Conservation (phyloP, 768 basidiomycete species). For the Serpula lacrymans region DNA sequence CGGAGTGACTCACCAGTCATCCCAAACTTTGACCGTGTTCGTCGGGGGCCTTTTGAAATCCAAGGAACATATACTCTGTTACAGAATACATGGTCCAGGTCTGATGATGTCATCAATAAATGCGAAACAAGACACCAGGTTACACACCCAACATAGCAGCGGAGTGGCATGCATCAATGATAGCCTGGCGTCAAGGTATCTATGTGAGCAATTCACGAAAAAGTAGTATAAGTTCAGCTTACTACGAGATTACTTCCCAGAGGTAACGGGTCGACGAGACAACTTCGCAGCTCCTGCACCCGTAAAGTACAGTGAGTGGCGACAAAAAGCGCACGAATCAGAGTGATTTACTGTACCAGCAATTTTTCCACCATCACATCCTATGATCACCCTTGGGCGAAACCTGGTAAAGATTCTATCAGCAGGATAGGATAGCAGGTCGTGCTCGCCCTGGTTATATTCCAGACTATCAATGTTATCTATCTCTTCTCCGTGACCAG, state of each 20-base stretch:
- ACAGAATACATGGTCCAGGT: conserved; percentile 41
- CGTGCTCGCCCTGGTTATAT: conserved; percentile 45
- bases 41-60: conserved; percentile 42
- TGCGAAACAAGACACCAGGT: neutral
- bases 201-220: neutral
- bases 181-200: conserved; percentile 13
- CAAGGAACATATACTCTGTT: conserved; percentile 47
- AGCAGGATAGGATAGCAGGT: neutral
- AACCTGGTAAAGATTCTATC: neutral
- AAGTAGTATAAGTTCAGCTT: conserved; percentile 34
- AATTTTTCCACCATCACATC: conserved; percentile 11
- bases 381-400: conserved; percentile 9
- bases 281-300: conserved; percentile 17
- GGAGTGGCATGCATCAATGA: conserved; percentile 28
- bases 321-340: conserved; percentile 31
- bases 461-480: conserved; percentile 48
- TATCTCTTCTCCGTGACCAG: conserved; percentile 49
- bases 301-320: conserved; percentile 14
- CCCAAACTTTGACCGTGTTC: too few relatives aligned
- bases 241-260: conserved; percentile 25
- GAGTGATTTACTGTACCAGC: conserved; percentile 17
- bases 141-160: conserved; percentile 23
- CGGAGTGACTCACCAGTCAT: too few relatives aligned
- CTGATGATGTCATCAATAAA: conserved; percentile 16
- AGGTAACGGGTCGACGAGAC: conserved; percentile 23